Conservation (phyloP, 108 stramenopile genomes). For the Skeletonema menzelii region DNA sequence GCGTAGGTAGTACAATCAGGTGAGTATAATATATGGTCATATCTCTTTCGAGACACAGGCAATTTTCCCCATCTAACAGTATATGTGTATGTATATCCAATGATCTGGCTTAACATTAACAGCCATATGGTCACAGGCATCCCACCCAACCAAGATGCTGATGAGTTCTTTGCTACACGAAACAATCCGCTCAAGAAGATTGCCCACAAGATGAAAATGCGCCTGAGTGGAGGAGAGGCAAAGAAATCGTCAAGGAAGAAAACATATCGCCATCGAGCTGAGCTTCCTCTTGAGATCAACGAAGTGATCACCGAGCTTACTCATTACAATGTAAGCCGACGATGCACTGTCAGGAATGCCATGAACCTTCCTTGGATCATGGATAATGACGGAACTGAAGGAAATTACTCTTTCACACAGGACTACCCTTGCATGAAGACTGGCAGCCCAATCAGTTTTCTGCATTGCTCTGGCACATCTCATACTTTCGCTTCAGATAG, state of each 20-base stretch:
- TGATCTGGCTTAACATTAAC: background rate
- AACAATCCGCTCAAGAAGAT: conserved; percentile 31
- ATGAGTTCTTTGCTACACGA: conserved; percentile 57
- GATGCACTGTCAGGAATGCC: conserved; percentile 34
- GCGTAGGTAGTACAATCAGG: conserved; percentile 80
- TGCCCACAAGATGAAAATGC: conserved; percentile 19
- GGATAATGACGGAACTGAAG: background rate
- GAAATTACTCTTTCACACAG: background rate
- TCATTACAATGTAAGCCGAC: conserved; percentile 11
- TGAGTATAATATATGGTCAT: too few species aligned
- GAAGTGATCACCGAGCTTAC: conserved; percentile 22
- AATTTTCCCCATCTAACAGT: background rate
- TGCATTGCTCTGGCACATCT: background rate
- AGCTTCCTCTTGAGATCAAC: conserved; percentile 25
- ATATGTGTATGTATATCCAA: too few species aligned
- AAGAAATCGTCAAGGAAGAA: conserved; percentile 16
- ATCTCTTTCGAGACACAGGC: too few species aligned
- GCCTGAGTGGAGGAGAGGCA: background rate
- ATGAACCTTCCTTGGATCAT: background rate
- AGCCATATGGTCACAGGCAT: conserved; percentile 74
- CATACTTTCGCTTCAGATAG: too few species aligned
- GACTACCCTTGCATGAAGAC: background rate
- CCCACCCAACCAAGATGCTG: conserved; percentile 68
- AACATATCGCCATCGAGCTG: conserved; percentile 16
- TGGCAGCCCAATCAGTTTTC: background rate